A percentile compares a stretch with the other conserved stretches of the same genome.
phyloP scores from a whole-genome alignment of 495 filamentous ascomycete species.

The Neurospora sp. region DNA sequence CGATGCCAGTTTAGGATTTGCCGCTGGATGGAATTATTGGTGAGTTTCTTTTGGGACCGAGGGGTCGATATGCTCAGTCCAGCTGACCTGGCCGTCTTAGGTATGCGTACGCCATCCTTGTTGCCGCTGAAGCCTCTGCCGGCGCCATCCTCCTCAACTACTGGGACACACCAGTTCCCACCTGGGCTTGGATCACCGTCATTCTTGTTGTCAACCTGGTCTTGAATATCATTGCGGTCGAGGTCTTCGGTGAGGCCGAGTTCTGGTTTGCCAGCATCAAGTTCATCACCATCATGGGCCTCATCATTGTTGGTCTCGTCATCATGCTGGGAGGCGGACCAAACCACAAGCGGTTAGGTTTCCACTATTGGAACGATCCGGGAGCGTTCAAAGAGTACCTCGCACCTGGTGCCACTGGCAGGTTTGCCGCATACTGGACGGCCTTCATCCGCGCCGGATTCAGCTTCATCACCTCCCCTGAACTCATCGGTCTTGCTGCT shows the following conservation, averaged over 20 bases:
- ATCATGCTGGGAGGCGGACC: conserved; percentile 58
- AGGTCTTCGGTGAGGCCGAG: conserved; percentile 52
- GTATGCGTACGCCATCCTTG: conserved; percentile 38
- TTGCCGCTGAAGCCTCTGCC: conserved; percentile 40
- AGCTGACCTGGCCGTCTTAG: background rate
- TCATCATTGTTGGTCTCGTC: conserved; percentile 64
- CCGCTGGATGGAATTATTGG: conserved; percentile 70
- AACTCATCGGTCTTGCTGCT: conserved; percentile 52
- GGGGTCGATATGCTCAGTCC: background rate
- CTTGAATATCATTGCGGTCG: conserved; percentile 40
- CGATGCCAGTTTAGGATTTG: conserved; percentile 66
- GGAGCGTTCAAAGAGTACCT: conserved; percentile 59
- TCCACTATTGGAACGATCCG: conserved; percentile 61
- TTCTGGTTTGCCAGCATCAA: conserved; percentile 60
- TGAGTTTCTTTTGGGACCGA: background rate
- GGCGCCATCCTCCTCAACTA: conserved; percentile 46
- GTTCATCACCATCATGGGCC: conserved; percentile 56
- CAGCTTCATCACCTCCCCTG: conserved; percentile 40
- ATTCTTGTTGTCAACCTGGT: conserved; percentile 32
- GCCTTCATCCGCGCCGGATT: conserved; percentile 37
- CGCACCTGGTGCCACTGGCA: conserved; percentile 35
- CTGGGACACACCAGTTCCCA: conserved; percentile 40
- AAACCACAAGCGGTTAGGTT: conserved; percentile 45
- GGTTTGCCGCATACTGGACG: conserved; percentile 39
- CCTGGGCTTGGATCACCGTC: conserved; percentile 51